Evolutionary conservation across 148 eudicot genomes (phyloP), one percentile per base, ranked within the genome.

Genomic region (Suaeda aralocaspica): DNA sequence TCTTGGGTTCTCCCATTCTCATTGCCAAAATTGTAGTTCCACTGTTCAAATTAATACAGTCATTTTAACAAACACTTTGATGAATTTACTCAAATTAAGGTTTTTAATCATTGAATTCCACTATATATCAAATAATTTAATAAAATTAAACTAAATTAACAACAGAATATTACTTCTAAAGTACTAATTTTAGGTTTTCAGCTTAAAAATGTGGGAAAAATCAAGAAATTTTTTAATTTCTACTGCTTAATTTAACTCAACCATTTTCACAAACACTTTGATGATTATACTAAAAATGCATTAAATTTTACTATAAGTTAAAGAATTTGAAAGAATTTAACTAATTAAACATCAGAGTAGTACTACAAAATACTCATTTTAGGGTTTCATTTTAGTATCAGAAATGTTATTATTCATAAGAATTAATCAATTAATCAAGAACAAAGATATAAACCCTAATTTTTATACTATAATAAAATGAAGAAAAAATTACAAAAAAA

Each of bases 1-100:
- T 91, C 50, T 66, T 68, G 2, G 91, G 86, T 55, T 79, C 80
- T 64, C 74, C 67, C 72, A 69, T 78, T 49, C 58, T 62, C 76
- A 77, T 68, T 26, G 4, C 59, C 42, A 13, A 72, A 70, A 61
- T 26, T 63, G 64, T 31, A 30, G 30, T 62, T 13, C 65, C 67
- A 61, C 69, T 45, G 68, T 49, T 61, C 50, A 67, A 68, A 26
- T 24, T 30, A 24, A n/a, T 63, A 9, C 66, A 61, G 53, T 59
- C 77, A 73, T 68, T 68, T 68, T 24, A 30, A 31, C 66, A 78
- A 56, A 57, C n/a, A 52, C 31, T 22, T 39, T 21, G 70, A n/a
- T 2, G 2, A 22, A 59, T 51, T 11, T 52, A 22, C 10, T 15
- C 36, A 60, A 48, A 49, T 16, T 31, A 5, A 34, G 33, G 25